These are phyloP conservation scores for Zea luxurians DNA, from an alignment of 176 grass and related monocot genomes.

Conservation along the genomic window DNA sequence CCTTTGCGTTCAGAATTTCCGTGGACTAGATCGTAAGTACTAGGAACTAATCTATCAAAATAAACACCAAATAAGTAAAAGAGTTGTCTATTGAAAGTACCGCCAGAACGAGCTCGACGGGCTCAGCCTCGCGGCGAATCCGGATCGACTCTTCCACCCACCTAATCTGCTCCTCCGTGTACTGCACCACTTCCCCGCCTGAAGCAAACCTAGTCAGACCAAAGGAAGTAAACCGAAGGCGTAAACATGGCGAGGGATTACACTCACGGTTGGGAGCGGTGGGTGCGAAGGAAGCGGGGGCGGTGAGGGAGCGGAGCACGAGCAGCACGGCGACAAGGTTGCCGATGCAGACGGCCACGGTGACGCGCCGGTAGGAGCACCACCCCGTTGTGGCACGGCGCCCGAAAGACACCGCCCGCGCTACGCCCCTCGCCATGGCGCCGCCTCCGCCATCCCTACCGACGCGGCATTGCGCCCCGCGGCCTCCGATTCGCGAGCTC, in stretches of 20 bases:
- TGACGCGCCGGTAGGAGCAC: slow-evolving; percentile 75
- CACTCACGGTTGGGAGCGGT: slow-evolving; percentile 32
- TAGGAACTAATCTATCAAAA: slow-evolving; percentile 7
- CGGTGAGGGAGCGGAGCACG: slow-evolving; percentile 72
- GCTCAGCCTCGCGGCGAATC: slow-evolving; percentile 62
- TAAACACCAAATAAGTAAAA: not conserved
- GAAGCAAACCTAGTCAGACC: not conserved
- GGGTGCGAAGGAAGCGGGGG: slow-evolving; percentile 20
- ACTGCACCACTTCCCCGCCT: slow-evolving; percentile 37
- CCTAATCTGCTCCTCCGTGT: slow-evolving; percentile 71
- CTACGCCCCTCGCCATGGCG: slow-evolving; percentile 65
- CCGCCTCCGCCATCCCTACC: slow-evolving; percentile 51
- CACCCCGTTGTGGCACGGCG: slow-evolving; percentile 45
- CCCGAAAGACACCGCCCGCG: slow-evolving; percentile 41
- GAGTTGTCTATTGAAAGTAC: slow-evolving; percentile 35
- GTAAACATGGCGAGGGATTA: not conserved
- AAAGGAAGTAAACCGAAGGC: not conserved
- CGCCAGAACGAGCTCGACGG: slow-evolving; percentile 70
- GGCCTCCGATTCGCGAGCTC: slow-evolving; percentile 28
- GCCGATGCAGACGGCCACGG: slow-evolving; percentile 68
- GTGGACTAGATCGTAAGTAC: slow-evolving; percentile 14
- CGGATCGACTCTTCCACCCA: slow-evolving; percentile 80
- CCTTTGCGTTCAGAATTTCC: slow-evolving; percentile 40
- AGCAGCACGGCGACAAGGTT: slow-evolving; percentile 78
- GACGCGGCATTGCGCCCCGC: slow-evolving; percentile 42